Evolutionary conservation across 2,329 filamentous ascomycete species (phyloP).

Genomic region (Talaromyces pinophilus): DNA sequence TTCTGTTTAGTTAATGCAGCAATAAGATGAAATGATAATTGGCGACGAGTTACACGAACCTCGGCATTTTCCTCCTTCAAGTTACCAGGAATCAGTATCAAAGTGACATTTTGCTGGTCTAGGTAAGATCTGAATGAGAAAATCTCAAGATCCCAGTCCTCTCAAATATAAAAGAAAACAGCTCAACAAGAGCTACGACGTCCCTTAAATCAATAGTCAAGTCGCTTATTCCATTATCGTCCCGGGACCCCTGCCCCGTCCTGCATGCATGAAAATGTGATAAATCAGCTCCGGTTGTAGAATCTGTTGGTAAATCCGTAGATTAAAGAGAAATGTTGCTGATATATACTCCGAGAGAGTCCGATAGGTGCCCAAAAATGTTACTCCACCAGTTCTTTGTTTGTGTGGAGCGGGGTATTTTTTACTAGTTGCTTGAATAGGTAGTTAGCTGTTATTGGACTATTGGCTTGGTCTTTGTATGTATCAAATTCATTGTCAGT

Average conservation of each 20-base stretch:
- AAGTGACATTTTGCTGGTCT: not conserved
- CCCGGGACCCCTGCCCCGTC: not conserved
- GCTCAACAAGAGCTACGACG: not conserved
- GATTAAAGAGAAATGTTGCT: not conserved
- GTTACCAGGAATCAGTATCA: not conserved
- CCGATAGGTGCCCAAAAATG: not conserved
- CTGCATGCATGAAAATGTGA: not conserved
- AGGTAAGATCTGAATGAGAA: not conserved
- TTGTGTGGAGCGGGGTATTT: slow-evolving; percentile 1
- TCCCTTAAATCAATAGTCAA: not conserved
- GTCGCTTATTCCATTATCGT: not conserved
- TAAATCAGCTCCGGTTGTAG: not conserved
- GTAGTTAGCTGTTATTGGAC: not conserved
- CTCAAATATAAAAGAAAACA: not conserved
- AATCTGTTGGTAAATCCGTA: not conserved
- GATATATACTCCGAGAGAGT: not conserved
- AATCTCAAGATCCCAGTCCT: not conserved
- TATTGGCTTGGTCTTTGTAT: not conserved
- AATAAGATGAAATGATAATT: not conserved
- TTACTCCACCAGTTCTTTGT: slow-evolving; percentile 5
- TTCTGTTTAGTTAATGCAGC: not conserved
- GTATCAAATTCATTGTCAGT: not conserved
- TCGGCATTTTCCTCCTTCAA: not conserved
- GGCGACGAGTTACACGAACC: not conserved
- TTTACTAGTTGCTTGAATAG: not conserved